These are phyloP conservation scores for Rhizopus sp. DNA, from an alignment of 371 early-diverging fungal genomes.

Conservation along the genomic window DNA sequence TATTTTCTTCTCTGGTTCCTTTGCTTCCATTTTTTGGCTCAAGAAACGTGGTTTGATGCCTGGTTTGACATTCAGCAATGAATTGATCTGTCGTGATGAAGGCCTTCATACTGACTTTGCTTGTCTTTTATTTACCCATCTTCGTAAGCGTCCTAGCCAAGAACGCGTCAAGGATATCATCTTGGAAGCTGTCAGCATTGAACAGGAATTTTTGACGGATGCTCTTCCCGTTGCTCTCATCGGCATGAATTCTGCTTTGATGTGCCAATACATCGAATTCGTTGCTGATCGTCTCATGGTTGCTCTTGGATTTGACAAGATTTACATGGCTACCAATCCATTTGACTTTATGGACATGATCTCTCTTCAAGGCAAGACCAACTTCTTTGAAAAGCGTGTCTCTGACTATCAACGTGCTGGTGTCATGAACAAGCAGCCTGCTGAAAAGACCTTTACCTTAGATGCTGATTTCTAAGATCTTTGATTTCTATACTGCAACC, in stretches of 20 bases:
- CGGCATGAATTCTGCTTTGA: slow-evolving; percentile 97
- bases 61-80: slow-evolving; percentile 99
- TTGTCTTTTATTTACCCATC: slow-evolving; percentile 92
- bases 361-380: slow-evolving; percentile 99
- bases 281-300: slow-evolving; percentile 98
- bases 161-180: slow-evolving; percentile 84
- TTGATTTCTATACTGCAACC: not conserved
- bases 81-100: slow-evolving; percentile 99
- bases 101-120: slow-evolving; percentile 99
- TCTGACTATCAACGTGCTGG: slow-evolving; percentile 99
- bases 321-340: slow-evolving; percentile 93
- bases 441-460: slow-evolving; percentile 78
- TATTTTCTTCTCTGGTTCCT: slow-evolving; percentile 99
- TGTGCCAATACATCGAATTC: slow-evolving; percentile 99
- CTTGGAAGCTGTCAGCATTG: slow-evolving; percentile 93
- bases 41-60: slow-evolving; percentile 99
- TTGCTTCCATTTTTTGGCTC: slow-evolving; percentile 99
- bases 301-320: slow-evolving; percentile 89
- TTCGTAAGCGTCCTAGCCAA: slow-evolving; percentile 78
- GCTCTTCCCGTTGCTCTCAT: slow-evolving; percentile 96
- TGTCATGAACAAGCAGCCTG: slow-evolving; percentile 78
- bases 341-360: slow-evolving; percentile 99
- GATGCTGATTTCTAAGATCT: slow-evolving; percentile 80
- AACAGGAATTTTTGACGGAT: slow-evolving; percentile 96
- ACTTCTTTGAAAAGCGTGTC: slow-evolving; percentile 99